Evolutionary conservation across 2,329 filamentous ascomycete species (phyloP), one percentile per base, ranked within the genome.

Genomic region (Monosporascus sp.): DNA sequence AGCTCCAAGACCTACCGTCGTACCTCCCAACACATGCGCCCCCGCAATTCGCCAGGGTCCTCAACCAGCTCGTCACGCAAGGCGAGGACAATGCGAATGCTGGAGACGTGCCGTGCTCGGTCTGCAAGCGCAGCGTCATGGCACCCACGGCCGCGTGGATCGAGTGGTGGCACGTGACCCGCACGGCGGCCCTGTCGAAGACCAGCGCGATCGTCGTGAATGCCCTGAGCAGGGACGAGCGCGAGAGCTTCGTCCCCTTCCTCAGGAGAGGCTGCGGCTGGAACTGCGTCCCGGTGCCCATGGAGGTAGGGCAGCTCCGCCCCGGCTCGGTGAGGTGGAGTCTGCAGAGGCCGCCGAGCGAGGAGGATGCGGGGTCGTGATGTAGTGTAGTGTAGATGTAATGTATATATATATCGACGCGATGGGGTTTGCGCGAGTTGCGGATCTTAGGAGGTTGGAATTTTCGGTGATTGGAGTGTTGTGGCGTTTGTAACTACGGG

Each of bases 141-240:
- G 70, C 79, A 22, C 78, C 83, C 3, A 67, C 75, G 3, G 71
- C 78, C 0, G 75, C 83, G 61, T 87, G 84, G 84, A 68, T 87
- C 7, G 84, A 87, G 62, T 87, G 84, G 79, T 82, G 79, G 65
- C 73, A 78, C 53, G 60, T 77, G 35, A 28, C n/a, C 22, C 43
- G 43, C 24, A 46, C 40, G 40, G 40, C 14, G 20, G 40, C 18
- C 8, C 40, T 43, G 40, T 3, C 40, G n/a, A 20, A 43, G n/a
- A 24, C 2, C 40, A 20, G 40, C 40, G 9, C 40, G 18, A 20
- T 20, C n/a, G n/a, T 43, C n/a, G n/a, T 20, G 40, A 18, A 43
- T 18, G n/a, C 40, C 18, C n/a, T 43, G n/a, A 43, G 40, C 40
- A 18, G 7, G n/a, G 9, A 18, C 40, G 40, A 43, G 40, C n/a